These are phyloP conservation scores for Eucalyptus pauciflora DNA, from an alignment of 345 rosid species.

Conservation along the genomic window DNA sequence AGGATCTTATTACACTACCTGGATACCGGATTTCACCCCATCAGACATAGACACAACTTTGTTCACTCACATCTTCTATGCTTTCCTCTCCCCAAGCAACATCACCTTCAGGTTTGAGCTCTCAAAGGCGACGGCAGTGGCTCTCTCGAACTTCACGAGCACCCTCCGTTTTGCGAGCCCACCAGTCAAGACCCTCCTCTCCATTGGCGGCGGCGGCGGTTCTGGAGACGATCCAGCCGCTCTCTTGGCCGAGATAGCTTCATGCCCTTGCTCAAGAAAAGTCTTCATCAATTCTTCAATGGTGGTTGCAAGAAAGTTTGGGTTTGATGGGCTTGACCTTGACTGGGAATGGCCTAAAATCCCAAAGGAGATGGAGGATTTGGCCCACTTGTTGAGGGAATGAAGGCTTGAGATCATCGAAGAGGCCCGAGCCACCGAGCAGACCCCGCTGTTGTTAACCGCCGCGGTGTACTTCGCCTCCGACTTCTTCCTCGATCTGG, in stretches of 20 bases:
- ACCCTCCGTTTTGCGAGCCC: constrained; percentile 26
- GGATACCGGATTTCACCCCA: constrained; percentile 23
- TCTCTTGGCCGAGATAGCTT: constrained; percentile 20
- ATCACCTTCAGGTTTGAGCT: constrained; percentile 16
- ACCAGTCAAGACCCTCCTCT: constrained; percentile 27
- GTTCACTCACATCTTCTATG: constrained; percentile 46
- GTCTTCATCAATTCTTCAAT: constrained; percentile 30
- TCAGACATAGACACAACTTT: constrained; percentile 27
- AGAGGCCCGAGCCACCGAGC: constrained; percentile 21
- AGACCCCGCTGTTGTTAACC: constrained; percentile 27
- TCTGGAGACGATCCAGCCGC: background rate
- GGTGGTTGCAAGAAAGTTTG: constrained; percentile 24
- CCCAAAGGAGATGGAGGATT: constrained; percentile 21
- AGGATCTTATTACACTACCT: constrained; percentile 41
- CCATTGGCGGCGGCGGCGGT: constrained; percentile 19
- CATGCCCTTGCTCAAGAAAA: constrained; percentile 6
- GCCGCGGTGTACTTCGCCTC: constrained; percentile 43
- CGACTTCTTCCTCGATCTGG: constrained; percentile 6
- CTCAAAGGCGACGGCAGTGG: background rate
- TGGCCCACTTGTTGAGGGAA: constrained; percentile 14
- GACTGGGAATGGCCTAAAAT: constrained; percentile 48
- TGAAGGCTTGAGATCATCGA: constrained; percentile 24
- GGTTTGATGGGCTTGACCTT: constrained; percentile 48
- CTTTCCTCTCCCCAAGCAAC: constrained; percentile 39
- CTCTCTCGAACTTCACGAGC: constrained; percentile 27